Evolutionary conservation across 768 basidiomycete genomes (phyloP).

Genomic region (Hemileccinum rubropunctum): DNA sequence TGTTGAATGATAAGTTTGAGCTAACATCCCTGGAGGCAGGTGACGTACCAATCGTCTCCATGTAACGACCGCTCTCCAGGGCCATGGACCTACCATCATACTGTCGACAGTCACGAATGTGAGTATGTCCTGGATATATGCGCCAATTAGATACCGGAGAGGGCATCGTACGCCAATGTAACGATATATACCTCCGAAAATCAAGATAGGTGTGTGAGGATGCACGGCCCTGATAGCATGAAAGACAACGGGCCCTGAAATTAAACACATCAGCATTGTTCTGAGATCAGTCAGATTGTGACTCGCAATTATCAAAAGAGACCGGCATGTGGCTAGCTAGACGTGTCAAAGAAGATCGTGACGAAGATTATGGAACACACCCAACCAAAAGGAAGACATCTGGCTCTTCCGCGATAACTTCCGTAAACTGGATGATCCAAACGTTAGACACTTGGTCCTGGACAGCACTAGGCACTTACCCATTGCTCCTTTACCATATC

Average conservation of each 20-base stretch:
- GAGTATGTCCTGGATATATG: slow-evolving; percentile 46
- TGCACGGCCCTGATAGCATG: slow-evolving; percentile 72
- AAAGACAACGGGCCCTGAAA: slow-evolving; percentile 66
- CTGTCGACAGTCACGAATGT: slow-evolving; percentile 28
- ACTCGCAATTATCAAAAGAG: slow-evolving; percentile 59
- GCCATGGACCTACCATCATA: slow-evolving; percentile 31
- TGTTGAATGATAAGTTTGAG: neutral
- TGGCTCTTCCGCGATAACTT: slow-evolving; percentile 77
- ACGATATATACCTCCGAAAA: slow-evolving; percentile 61
- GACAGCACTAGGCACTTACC: slow-evolving; percentile 38
- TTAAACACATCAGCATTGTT: neutral
- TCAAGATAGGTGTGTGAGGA: slow-evolving; percentile 72
- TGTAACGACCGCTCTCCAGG: slow-evolving; percentile 82
- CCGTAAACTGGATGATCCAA: slow-evolving; percentile 47
- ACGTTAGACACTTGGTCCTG: neutral
- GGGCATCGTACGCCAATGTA: neutral
- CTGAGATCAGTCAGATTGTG: neutral
- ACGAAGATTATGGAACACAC: slow-evolving; percentile 32
- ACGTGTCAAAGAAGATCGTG: neutral
- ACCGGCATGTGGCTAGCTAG: slow-evolving; percentile 80
- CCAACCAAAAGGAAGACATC: slow-evolving; percentile 78
- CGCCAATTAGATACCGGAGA: neutral
- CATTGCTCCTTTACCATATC: slow-evolving; percentile 80
- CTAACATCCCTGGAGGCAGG: neutral
- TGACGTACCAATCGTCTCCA: slow-evolving; percentile 82